Evolutionary conservation across 2,329 filamentous ascomycete genomes (phyloP).

Genomic region (Aspergillus bombycis): DNA sequence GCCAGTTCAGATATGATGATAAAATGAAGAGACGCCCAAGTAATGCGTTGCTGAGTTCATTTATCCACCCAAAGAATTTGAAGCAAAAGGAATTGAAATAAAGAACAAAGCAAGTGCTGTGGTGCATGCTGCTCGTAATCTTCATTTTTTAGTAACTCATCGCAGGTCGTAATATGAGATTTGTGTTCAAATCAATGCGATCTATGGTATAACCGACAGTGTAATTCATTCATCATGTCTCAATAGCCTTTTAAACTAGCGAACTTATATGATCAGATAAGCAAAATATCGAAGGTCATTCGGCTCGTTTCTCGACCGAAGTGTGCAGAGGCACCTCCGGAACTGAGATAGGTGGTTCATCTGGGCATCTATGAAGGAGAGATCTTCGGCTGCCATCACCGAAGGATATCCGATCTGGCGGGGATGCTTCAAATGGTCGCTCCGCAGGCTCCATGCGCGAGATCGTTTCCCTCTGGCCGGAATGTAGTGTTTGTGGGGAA

Average conservation of each 20-base stretch:
- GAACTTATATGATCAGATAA: slow-evolving; percentile 4
- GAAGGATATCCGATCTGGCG: slow-evolving; percentile 29
- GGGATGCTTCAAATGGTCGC: slow-evolving; percentile 24
- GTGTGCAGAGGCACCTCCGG: slow-evolving; percentile 25
- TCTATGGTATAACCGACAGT: slow-evolving; percentile 35
- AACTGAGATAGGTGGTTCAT: slow-evolving; percentile 25
- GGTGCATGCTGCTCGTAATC: slow-evolving; percentile 16
- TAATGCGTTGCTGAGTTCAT: neutral
- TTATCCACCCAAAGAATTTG: neutral
- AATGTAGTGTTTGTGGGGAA: slow-evolving; percentile 33
- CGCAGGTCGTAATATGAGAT: slow-evolving; percentile 17
- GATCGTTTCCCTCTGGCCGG: slow-evolving; percentile 32
- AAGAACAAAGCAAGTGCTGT: slow-evolving; percentile 7
- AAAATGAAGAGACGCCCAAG: neutral
- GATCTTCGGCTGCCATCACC: slow-evolving; percentile 28
- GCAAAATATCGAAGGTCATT: slow-evolving; percentile 15
- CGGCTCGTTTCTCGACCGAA: slow-evolving; percentile 22
- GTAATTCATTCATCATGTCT: slow-evolving; percentile 28
- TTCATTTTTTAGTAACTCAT: slow-evolving; percentile 22
- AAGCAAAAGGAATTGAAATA: slow-evolving; percentile 2
- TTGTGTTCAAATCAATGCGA: slow-evolving; percentile 29
- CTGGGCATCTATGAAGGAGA: slow-evolving; percentile 28
- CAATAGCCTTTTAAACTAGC: slow-evolving; percentile 13
- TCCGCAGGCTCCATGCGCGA: slow-evolving; percentile 30
- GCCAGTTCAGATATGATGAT: neutral